Conservation (phyloP, 352 stramenopile species). For the Elongisporangium prolatum region DNA sequence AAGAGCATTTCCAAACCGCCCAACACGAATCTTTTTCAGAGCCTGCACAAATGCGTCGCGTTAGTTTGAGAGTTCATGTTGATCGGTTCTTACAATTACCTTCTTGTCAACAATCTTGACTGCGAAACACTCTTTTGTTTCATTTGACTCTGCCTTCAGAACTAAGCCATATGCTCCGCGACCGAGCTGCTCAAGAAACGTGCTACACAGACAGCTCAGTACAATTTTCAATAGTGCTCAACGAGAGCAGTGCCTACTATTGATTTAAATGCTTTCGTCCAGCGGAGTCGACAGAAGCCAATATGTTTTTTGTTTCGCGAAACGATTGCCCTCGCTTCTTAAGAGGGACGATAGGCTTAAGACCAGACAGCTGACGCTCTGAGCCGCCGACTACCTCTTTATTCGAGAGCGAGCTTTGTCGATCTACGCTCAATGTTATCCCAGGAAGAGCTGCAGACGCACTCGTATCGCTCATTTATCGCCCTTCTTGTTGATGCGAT, state of each 20-base stretch:
- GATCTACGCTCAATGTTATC: background rate
- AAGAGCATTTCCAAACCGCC: slow-evolving; percentile 67
- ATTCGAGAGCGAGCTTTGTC: background rate
- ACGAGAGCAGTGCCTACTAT: slow-evolving; percentile 45
- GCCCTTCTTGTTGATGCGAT: background rate
- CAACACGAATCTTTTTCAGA: slow-evolving; percentile 64
- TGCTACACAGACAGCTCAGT: slow-evolving; percentile 23
- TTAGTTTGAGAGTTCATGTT: background rate
- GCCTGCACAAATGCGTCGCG: slow-evolving; percentile 7
- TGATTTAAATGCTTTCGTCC: slow-evolving; percentile 64
- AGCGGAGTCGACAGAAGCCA: slow-evolving; percentile 39
- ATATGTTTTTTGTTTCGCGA: slow-evolving; percentile 54
- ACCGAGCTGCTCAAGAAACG: slow-evolving; percentile 66
- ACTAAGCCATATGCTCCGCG: slow-evolving; percentile 72
- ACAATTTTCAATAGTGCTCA: background rate
- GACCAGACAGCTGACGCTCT: slow-evolving; percentile 31
- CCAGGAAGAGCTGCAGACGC: background rate
- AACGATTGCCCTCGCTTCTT: slow-evolving; percentile 68
- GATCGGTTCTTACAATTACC: background rate
- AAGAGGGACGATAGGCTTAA: slow-evolving; percentile 54
- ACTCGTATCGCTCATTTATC: background rate
- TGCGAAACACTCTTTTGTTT: slow-evolving; percentile 67
- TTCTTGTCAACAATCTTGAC: slow-evolving; percentile 79
- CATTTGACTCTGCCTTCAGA: slow-evolving; percentile 57
- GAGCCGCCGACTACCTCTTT: slow-evolving; percentile 11